A percentile compares a stretch with the other conserved stretches of the same genome.
Conservation (phyloP, 352 stramenopile species). For the Globisporangium recalcitrans region DNA sequence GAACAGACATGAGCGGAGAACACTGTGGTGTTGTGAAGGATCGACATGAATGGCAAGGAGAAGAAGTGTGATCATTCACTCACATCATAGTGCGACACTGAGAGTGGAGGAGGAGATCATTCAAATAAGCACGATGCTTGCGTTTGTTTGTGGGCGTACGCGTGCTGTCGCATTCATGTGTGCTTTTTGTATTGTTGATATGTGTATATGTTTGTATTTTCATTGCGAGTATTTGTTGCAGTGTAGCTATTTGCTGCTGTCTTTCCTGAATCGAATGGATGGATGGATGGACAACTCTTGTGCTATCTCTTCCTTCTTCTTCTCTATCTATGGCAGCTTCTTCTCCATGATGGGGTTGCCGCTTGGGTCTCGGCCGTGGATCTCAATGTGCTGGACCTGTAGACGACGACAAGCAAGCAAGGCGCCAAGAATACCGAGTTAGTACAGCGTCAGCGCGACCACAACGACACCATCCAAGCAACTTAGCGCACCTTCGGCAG, state of each 20-base stretch:
- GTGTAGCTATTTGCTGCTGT: background rate
- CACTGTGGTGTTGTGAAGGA: background rate
- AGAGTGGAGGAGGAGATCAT: background rate
- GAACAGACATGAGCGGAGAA: too few species aligned
- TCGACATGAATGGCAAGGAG: too few species aligned
- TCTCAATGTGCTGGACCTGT: conserved; percentile 84
- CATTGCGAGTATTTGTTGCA: background rate
- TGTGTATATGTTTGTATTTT: background rate
- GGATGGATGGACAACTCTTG: background rate
- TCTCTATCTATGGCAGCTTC: conserved; percentile 60
- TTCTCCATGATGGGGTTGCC: conserved; percentile 79
- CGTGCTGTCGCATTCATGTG: background rate
- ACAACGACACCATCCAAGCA: background rate
- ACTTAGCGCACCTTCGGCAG: conserved; percentile 71
- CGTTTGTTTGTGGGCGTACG: background rate
- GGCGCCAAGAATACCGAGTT: too few species aligned
- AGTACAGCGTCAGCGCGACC: background rate
- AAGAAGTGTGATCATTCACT: too few species aligned
- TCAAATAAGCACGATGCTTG: background rate
- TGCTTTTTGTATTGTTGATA: background rate
- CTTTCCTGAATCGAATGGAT: background rate
- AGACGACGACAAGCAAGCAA: background rate
- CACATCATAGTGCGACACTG: too few species aligned
- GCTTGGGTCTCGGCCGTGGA: conserved; percentile 65
- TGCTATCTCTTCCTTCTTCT: background rate